phyloP scores from a whole-genome alignment of 768 basidiomycete genomes.

The Fomitopsis serialis region DNA sequence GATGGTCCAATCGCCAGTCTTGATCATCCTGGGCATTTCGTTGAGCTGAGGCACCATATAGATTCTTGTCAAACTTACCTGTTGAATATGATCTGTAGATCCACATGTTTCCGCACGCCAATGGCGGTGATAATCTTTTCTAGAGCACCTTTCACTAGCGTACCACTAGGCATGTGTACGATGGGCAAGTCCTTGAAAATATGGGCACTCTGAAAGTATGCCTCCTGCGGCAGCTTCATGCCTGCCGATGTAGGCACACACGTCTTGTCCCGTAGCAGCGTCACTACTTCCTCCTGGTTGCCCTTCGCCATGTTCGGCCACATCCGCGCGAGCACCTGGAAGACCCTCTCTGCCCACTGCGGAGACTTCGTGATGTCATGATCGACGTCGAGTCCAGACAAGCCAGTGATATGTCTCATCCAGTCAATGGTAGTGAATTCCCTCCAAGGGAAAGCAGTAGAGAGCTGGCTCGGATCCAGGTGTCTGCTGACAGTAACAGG shows the following conservation, averaged over 20 bases:
- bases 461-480: constrained; percentile 47
- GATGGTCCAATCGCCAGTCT: constrained; percentile 86
- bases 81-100: constrained; percentile 90
- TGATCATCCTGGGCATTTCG: constrained; percentile 61
- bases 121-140: constrained; percentile 69
- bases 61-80: constrained; percentile 40
- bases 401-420: constrained; percentile 58
- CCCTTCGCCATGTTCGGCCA: constrained; percentile 61
- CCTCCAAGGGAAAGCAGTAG: constrained; percentile 63
- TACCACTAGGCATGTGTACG: constrained; percentile 63
- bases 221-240: constrained; percentile 61
- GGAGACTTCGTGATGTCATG: constrained; percentile 63
- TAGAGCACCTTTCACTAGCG: constrained; percentile 56
- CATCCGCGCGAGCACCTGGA: constrained; percentile 56
- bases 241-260: constrained; percentile 59
- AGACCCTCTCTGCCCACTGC: constrained; percentile 76
- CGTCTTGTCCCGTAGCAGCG: constrained; percentile 35
- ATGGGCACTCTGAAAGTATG: constrained; percentile 83
- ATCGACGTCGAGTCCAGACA: constrained; percentile 37
- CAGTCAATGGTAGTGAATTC: constrained; percentile 77
- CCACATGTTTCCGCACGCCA: constrained; percentile 88
- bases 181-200: constrained; percentile 88
- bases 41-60: not conserved
- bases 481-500: constrained; percentile 60
- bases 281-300: constrained; percentile 36